Conservation (phyloP, 768 basidiomycete species). For the Holtermanniella nyarrowii region DNA sequence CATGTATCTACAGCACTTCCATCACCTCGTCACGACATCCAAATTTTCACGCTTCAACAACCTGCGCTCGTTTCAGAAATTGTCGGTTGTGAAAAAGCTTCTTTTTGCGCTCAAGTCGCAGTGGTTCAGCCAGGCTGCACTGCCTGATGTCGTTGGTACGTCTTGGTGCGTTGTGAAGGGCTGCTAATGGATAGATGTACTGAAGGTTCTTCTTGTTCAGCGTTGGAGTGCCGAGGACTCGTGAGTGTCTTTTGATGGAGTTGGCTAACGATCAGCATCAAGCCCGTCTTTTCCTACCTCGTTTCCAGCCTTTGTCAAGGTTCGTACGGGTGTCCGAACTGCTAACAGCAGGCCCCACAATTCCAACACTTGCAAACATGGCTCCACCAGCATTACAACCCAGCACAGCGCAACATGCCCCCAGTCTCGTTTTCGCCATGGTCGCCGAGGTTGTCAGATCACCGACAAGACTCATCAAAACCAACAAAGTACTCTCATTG, state of each 20-base stretch:
- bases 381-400: slow-evolving; percentile 47
- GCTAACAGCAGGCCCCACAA: neutral
- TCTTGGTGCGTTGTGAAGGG: neutral
- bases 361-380: neutral
- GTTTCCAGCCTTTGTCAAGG: slow-evolving; percentile 59
- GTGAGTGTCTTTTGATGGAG: slow-evolving; percentile 5
- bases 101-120: slow-evolving; percentile 72
- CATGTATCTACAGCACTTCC: slow-evolving; percentile 71
- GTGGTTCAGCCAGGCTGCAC: slow-evolving; percentile 58
- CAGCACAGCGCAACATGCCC: slow-evolving; percentile 45
- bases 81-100: slow-evolving; percentile 60
- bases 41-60: slow-evolving; percentile 68
- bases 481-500: slow-evolving; percentile 62
- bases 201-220: slow-evolving; percentile 19
- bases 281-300: slow-evolving; percentile 74
- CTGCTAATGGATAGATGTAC: slow-evolving; percentile 9
- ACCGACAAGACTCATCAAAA: slow-evolving; percentile 53
- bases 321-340: slow-evolving; percentile 16
- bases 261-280: slow-evolving; percentile 44
- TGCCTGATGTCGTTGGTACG: slow-evolving; percentile 49
- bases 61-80: slow-evolving; percentile 60
- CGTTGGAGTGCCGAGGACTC: slow-evolving; percentile 37
- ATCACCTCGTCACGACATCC: slow-evolving; percentile 60
- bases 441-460: slow-evolving; percentile 57
- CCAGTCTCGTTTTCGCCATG: slow-evolving; percentile 50